Conservation (phyloP, 495 filamentous ascomycete species). For the Trichocladium uniseriatum region DNA sequence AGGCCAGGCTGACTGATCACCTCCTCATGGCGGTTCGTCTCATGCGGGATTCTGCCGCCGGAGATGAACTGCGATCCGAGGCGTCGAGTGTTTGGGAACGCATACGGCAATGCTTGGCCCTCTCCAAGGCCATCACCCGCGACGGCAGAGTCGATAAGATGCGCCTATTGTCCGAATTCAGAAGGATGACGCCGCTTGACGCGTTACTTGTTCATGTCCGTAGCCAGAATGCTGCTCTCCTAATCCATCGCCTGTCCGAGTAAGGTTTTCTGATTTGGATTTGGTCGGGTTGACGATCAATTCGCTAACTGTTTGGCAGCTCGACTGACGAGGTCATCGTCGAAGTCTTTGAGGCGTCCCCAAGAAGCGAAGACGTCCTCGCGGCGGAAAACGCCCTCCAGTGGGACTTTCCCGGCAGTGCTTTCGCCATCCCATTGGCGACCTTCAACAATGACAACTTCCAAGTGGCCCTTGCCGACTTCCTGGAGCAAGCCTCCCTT, state of each 20-base stretch:
- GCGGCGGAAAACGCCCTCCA: slow-evolving; percentile 24
- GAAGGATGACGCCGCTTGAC: slow-evolving; percentile 20
- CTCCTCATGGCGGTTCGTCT: slow-evolving; percentile 26
- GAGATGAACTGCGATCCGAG: background rate
- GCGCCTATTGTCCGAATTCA: slow-evolving; percentile 28
- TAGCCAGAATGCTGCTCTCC: slow-evolving; percentile 48
- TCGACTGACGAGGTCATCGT: slow-evolving; percentile 23
- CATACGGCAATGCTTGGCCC: slow-evolving; percentile 27
- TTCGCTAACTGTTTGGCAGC: background rate
- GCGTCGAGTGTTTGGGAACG: slow-evolving; percentile 18
- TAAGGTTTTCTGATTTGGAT: slow-evolving; percentile 33
- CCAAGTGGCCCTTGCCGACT: slow-evolving; percentile 38
- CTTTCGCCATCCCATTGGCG: slow-evolving; percentile 35
- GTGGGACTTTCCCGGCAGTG: slow-evolving; percentile 35
- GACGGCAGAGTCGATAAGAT: slow-evolving; percentile 29
- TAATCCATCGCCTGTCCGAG: slow-evolving; percentile 35
- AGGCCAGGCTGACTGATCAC: slow-evolving; percentile 26
- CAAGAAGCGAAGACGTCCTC: slow-evolving; percentile 37
- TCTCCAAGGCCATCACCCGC: slow-evolving; percentile 26
- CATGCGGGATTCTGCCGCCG: slow-evolving; percentile 12
- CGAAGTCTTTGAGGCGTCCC: slow-evolving; percentile 50
- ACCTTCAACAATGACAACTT: slow-evolving; percentile 38
- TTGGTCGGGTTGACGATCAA: too few species aligned
- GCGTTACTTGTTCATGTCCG: slow-evolving; percentile 40
- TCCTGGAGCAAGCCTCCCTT: slow-evolving; percentile 49